Percentiles rank a stretch among this genome's conserved stretches.
Evolutionary conservation across 441 rosid genomes (phyloP).

Genomic region (Adansonia rubrostipa): DNA sequence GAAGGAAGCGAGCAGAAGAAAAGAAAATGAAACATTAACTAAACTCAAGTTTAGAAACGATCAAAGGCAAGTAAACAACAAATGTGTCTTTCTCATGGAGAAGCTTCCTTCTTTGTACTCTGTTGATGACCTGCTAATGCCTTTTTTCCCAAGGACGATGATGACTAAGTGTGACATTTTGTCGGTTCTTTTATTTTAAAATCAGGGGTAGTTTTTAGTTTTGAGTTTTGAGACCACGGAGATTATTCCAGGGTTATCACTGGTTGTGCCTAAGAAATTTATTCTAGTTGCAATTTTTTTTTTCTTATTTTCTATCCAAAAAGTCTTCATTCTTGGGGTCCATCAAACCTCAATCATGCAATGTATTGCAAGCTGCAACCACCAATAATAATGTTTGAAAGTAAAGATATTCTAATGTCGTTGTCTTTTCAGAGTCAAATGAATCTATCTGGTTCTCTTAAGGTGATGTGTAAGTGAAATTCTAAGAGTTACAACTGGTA

Average conservation of each 20-base stretch:
- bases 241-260: not conserved
- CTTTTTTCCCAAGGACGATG: not conserved
- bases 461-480: not conserved
- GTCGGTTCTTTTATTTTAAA: not conserved
- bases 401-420: not conserved
- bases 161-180: not conserved
- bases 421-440: not conserved
- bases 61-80: not conserved
- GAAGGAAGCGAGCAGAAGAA: not conserved
- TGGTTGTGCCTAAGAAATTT: not conserved
- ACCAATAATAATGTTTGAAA: too few species aligned
- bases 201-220: slow-evolving; percentile 21
- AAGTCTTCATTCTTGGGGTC: not conserved
- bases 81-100: not conserved
- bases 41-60: not conserved
- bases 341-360: not conserved
- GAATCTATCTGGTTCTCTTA: not conserved
- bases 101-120: slow-evolving; percentile 14
- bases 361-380: too few species aligned
- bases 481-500: too few species aligned
- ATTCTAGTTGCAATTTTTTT: not conserved
- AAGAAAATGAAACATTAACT: not conserved
- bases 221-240: slow-evolving; percentile 14
- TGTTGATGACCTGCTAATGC: not conserved
- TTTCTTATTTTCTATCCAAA: not conserved